phyloP scores from a whole-genome alignment of 805 yeast genomes.

The Suhomyces pyralidae region DNA sequence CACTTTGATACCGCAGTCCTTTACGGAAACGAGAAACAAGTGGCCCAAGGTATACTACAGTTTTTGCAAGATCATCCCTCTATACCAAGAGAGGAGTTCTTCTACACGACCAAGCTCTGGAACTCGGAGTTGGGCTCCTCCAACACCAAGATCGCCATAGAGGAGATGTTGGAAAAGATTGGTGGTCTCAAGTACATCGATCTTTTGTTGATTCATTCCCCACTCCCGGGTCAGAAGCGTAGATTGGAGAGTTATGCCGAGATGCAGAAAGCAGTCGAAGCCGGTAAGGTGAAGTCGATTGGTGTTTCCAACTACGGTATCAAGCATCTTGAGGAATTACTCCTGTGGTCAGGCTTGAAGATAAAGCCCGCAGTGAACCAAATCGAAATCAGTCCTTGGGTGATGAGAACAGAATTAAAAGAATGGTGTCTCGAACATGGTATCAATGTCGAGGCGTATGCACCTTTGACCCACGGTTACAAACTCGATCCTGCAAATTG shows the following conservation, averaged over 20 bases:
- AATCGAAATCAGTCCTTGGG: constrained; percentile 49
- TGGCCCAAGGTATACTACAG: constrained; percentile 57
- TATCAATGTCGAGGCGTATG: constrained; percentile 35
- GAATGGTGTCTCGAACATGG: constrained; percentile 25
- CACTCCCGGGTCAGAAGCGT: constrained; percentile 38
- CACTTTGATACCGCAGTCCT: constrained; percentile 75
- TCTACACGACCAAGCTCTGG: constrained; percentile 72
- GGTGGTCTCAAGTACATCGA: constrained; percentile 65
- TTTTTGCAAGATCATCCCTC: constrained; percentile 38
- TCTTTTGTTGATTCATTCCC: constrained; percentile 62
- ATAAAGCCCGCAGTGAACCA: constrained; percentile 48
- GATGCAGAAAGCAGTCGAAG: constrained; percentile 51
- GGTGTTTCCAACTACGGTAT: constrained; percentile 67
- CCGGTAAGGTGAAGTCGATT: constrained; percentile 49
- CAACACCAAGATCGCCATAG: constrained; percentile 56
- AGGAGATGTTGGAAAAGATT: constrained; percentile 51
- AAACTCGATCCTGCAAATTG: constrained; percentile 19
- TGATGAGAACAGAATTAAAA: constrained; percentile 38
- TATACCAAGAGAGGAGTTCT: constrained; percentile 24
- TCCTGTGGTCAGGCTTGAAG: constrained; percentile 43
- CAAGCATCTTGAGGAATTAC: constrained; percentile 53
- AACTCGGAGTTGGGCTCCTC: constrained; percentile 26
- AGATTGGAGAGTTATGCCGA: constrained; percentile 54
- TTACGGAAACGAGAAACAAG: constrained; percentile 65
- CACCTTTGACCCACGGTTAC: constrained; percentile 39